Base-by-base conservation (phyloP, 177 flowering plant genomes). In the Tripterygium wilfordii region DNA sequence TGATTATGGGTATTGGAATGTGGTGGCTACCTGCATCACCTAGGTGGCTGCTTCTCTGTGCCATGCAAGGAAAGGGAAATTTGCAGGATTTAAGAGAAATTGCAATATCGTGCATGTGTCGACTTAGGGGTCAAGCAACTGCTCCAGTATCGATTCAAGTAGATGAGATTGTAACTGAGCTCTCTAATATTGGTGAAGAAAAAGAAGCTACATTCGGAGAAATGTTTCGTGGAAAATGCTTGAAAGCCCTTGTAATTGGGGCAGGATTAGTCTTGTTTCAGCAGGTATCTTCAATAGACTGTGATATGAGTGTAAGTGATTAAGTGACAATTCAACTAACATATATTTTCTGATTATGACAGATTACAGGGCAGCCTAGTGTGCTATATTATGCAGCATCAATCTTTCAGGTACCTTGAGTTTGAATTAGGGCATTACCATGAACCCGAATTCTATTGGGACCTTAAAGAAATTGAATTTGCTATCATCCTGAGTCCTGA, bases 331-430 rank as follows among this genome's bases (percentile, higher is more conserved):
- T 16, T 42, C 30, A 1, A 21, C 51, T 48, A 27, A 29, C n/a
- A 21, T n/a, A 5, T 40, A 10, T 35, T 54, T 36, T 10, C 32
- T 38, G 40, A 48, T n/a, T 17, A 29, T 81, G 66, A 54, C 79
- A 92, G 98, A 80, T 94, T 58, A 94, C 99, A 16, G 99, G 99
- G 56, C 99, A 94, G 60, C 99, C 97, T 33, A 94, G 99, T 72
- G 97, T 94, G 15, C 69, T 94, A 13, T 94, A 94, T 58, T 94
- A 94, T 77, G 99, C 99, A 44, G 85, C 88, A 53, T 65, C 95
- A 20, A 89, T 94, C 63, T 74, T 94, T 53, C 75, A 94, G 96
- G 96, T 89, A 73, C 20, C 14, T 29, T n/a, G n/a, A n/a, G n/a
- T 49, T 5, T 49, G 60, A 24, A 21, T 36, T 25, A 5, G 10